Conservation (phyloP, 805 yeast species). For the Barnettozyma salicaria region DNA sequence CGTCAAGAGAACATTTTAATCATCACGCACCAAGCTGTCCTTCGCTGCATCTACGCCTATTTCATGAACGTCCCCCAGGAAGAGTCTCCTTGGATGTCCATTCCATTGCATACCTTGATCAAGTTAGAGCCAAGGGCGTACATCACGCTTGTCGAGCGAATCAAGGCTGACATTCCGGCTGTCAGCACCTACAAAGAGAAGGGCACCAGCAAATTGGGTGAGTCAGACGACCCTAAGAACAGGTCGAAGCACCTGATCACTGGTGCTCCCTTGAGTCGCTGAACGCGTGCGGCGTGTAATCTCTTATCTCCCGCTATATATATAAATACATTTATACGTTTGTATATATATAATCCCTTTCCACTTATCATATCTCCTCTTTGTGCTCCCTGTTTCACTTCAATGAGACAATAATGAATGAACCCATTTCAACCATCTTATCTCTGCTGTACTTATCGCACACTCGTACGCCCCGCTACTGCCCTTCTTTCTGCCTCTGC, state of each 20-base stretch:
- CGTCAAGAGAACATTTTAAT: conserved; percentile 93
- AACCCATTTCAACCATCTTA: too few species aligned
- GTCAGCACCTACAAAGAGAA: conserved; percentile 94
- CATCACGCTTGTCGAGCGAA: conserved; percentile 78
- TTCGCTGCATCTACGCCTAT: conserved; percentile 94
- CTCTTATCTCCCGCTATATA: too few species aligned
- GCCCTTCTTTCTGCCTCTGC: too few species aligned
- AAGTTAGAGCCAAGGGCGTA: conserved; percentile 94
- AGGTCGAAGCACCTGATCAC: conserved; percentile 25
- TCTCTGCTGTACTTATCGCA: too few species aligned
- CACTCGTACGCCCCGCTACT: too few species aligned
- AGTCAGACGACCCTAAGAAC: conserved; percentile 21
- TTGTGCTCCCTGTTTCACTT: too few species aligned
- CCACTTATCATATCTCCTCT: too few species aligned
- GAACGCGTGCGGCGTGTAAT: too few species aligned
- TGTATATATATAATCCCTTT: too few species aligned
- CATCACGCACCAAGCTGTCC: conserved; percentile 95
- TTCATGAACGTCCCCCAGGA: conserved; percentile 98
- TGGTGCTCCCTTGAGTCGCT: conserved; percentile 21
- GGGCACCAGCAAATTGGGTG: conserved; percentile 60
- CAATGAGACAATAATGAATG: too few species aligned
- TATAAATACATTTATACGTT: too few species aligned
- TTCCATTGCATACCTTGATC: conserved; percentile 92
- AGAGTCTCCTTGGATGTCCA: conserved; percentile 98
- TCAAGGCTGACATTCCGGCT: conserved; percentile 96